Evolutionary conservation across 1,284 basidiomycete species (phyloP).

Genomic region (Mycosarcoma mackinlayi): DNA sequence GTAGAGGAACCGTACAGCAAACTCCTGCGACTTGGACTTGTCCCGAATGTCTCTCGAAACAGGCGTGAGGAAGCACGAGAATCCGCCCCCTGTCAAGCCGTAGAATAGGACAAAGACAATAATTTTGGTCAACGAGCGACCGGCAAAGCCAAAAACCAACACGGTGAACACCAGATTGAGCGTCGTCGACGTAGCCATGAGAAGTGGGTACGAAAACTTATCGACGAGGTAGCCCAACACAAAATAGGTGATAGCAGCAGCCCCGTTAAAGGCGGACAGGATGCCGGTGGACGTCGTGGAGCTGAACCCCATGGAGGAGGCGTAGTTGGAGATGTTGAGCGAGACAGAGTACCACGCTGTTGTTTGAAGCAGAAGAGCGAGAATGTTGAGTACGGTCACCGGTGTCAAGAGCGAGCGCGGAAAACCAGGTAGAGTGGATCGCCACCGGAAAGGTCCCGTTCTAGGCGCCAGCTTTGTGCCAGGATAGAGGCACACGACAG

Average conservation of each 20-base stretch:
- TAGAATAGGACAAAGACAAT: slow-evolving; percentile 55
- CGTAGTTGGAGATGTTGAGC: slow-evolving; percentile 56
- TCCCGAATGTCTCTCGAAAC: slow-evolving; percentile 32
- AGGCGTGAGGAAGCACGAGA: slow-evolving; percentile 41
- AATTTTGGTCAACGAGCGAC: slow-evolving; percentile 46
- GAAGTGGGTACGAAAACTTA: slow-evolving; percentile 38
- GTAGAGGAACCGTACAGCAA: slow-evolving; percentile 34
- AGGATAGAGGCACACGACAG: slow-evolving; percentile 26
- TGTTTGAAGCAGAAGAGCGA: slow-evolving; percentile 42
- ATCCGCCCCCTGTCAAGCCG: slow-evolving; percentile 46
- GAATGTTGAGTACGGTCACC: slow-evolving; percentile 24
- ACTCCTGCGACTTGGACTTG: slow-evolving; percentile 15
- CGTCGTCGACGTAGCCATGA: slow-evolving; percentile 46
- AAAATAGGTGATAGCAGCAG: slow-evolving; percentile 52
- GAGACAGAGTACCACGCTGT: slow-evolving; percentile 52
- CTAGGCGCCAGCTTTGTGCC: not conserved
- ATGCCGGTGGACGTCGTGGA: slow-evolving; percentile 47
- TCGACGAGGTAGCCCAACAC: slow-evolving; percentile 51
- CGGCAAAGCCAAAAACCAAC: slow-evolving; percentile 55
- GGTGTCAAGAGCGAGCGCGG: slow-evolving; percentile 24
- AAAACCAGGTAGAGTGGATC: slow-evolving; percentile 24
- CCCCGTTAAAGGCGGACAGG: slow-evolving; percentile 58
- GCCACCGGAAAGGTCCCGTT: slow-evolving; percentile 21
- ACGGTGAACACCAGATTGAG: slow-evolving; percentile 46
- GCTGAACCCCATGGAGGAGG: slow-evolving; percentile 48